Conservation (phyloP, 805 yeast genomes). For the Kuraishia hungarica region DNA sequence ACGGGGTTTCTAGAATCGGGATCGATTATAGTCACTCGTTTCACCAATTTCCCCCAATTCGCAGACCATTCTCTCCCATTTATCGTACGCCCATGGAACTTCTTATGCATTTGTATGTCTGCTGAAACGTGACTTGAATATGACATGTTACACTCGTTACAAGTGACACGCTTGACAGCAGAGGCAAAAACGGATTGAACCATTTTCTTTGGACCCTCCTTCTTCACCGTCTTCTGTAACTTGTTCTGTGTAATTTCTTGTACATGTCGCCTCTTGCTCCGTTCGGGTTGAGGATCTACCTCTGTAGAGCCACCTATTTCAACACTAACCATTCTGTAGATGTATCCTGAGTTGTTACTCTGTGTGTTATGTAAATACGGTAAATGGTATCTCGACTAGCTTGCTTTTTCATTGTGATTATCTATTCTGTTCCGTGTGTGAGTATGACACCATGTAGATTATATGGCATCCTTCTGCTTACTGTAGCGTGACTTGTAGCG, state of each 20-base stretch:
- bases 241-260: background rate
- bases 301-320: too few species aligned
- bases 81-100: conserved; percentile 39
- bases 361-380: too few species aligned
- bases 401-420: too few species aligned
- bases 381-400: too few species aligned
- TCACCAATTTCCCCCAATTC: background rate
- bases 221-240: background rate
- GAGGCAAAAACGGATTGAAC: background rate
- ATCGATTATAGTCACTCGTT: background rate
- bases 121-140: conserved; percentile 29
- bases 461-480: too few species aligned
- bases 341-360: too few species aligned
- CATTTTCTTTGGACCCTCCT: background rate
- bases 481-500: too few species aligned
- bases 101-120: conserved; percentile 40
- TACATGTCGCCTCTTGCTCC: too few species aligned
- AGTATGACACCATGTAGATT: too few species aligned
- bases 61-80: conserved; percentile 42
- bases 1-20: background rate
- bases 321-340: too few species aligned
- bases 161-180: conserved; percentile 18
- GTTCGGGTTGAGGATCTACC: too few species aligned
- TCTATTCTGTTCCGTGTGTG: too few species aligned
- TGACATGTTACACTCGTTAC: conserved; percentile 47